These are phyloP conservation scores for Kitagawia praeruptora DNA, from an alignment of 129 eudicot species.

Conservation along the genomic window DNA sequence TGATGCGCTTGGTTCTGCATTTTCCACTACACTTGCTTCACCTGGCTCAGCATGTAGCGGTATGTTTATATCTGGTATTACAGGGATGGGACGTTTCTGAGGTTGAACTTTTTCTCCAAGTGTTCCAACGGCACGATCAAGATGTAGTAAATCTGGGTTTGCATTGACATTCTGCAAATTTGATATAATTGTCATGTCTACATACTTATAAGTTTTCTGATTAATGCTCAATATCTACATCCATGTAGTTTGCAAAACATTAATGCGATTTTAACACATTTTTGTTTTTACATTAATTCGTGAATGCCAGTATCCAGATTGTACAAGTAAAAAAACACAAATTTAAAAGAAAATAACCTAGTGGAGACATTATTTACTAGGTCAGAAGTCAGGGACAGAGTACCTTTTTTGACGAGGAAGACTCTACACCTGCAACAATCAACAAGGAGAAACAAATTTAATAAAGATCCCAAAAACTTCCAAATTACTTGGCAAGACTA, in stretches of 20 bases:
- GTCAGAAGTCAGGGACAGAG: slow-evolving; percentile 12
- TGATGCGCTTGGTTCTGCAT: slow-evolving; percentile 50
- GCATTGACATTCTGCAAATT: slow-evolving; percentile 1
- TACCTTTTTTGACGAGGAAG: slow-evolving; percentile 52
- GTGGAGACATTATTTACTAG: background rate
- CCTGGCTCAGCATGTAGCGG: slow-evolving; percentile 36
- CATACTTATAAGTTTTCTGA: background rate
- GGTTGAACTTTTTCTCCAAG: slow-evolving; percentile 4
- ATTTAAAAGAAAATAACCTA: background rate
- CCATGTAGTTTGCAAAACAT: background rate
- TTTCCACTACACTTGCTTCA: slow-evolving; percentile 28
- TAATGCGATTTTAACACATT: background rate
- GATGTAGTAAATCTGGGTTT: background rate
- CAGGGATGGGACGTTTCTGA: slow-evolving; percentile 16
- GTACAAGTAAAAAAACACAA: background rate
- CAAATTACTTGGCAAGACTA: background rate
- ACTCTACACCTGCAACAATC: slow-evolving; percentile 37
- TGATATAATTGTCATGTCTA: background rate
- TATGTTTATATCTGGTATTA: slow-evolving; percentile 48
- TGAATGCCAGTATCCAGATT: background rate
- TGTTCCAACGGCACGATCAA: slow-evolving; percentile 9
- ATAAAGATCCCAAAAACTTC: background rate
- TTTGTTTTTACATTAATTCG: background rate
- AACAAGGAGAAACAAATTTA: slow-evolving; percentile 9
- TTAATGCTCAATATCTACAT: background rate